Conservation (phyloP, 129 eudicot species). For the Logfia minima region DNA sequence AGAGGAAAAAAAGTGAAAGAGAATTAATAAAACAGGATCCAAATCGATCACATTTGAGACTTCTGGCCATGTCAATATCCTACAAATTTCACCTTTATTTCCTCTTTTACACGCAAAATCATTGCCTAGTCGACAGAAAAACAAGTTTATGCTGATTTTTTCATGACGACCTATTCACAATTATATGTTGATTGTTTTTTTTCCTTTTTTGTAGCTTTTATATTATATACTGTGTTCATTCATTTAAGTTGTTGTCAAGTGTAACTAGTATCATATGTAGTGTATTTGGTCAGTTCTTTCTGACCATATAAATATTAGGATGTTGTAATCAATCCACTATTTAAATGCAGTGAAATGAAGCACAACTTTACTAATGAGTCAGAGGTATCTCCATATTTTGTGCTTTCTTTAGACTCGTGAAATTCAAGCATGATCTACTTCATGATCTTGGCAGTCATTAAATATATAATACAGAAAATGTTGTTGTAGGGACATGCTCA, state of each 20-base stretch:
- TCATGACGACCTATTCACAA: no score
- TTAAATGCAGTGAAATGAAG: neutral
- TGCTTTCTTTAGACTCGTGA: neutral
- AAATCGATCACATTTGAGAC: no score
- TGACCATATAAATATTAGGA: neutral
- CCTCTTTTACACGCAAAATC: neutral
- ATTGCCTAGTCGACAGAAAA: neutral
- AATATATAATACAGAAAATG: neutral
- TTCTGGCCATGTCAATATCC: no score
- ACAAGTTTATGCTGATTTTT: no score
- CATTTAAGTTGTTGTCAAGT: no score
- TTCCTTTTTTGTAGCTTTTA: no score
- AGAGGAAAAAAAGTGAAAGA: no score
- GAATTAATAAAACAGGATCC: no score
- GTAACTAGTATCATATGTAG: no score
- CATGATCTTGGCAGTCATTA: neutral
- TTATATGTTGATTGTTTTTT: no score
- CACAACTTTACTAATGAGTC: neutral
- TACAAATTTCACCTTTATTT: neutral
- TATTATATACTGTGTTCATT: no score
- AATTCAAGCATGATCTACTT: conserved; percentile 4
- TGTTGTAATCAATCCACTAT: neutral
- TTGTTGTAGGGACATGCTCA: no score
- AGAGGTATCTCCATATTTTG: neutral
- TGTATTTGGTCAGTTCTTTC: neutral